Evolutionary conservation across 2,329 filamentous ascomycete species (phyloP).

Genomic region (Penicillium sp.): DNA sequence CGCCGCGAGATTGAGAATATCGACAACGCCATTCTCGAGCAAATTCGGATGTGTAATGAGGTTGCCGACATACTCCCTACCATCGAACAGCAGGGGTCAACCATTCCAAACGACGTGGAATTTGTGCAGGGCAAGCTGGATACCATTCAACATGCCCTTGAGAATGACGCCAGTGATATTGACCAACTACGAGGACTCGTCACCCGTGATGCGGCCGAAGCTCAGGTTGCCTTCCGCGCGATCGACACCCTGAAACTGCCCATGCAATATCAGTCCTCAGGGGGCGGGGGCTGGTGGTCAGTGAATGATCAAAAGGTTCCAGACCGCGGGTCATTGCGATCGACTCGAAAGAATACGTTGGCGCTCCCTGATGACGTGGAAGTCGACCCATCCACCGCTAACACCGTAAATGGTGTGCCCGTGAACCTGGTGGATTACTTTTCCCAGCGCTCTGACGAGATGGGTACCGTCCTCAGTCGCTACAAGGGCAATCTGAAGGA

Average conservation of each 20-base stretch:
- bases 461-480: conserved; percentile 56
- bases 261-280: conserved; percentile 57
- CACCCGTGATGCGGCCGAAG: conserved; percentile 67
- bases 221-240: conserved; percentile 69
- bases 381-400: conserved; percentile 39
- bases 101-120: conserved; percentile 64
- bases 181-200: conserved; percentile 57
- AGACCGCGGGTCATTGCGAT: conserved; percentile 39
- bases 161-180: conserved; percentile 63
- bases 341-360: conserved; percentile 45
- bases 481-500: conserved; percentile 62
- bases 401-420: conserved; percentile 52
- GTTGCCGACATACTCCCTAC: conserved; percentile 69
- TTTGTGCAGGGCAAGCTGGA: conserved; percentile 62
- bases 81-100: conserved; percentile 63
- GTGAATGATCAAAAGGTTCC: conserved; percentile 40
- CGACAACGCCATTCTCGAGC: conserved; percentile 76
- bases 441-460: conserved; percentile 61
- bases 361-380: conserved; percentile 50
- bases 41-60: conserved; percentile 71
- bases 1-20: conserved; percentile 75
- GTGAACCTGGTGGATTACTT: conserved; percentile 65
- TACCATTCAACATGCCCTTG: conserved; percentile 62
- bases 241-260: conserved; percentile 74
- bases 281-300: conserved; percentile 43